A percentile compares a stretch with the other conserved stretches of the same genome.
Evolutionary conservation across 2,329 filamentous ascomycete genomes (phyloP).

Genomic region (Exophiala oligosperma): DNA sequence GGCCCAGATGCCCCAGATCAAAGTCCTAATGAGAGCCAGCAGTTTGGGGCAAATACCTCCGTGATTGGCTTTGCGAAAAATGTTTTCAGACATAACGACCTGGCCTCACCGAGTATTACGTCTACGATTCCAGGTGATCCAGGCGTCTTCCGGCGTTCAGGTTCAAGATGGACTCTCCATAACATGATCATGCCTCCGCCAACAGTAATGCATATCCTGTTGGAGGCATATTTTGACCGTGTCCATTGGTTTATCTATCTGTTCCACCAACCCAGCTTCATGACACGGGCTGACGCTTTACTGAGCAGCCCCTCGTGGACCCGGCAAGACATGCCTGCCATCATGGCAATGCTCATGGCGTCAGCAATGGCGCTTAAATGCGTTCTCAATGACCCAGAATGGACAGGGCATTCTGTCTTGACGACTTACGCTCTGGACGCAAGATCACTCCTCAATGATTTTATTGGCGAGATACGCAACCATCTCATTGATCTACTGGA

Average conservation of each 20-base stretch:
- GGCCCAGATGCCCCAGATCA: not conserved
- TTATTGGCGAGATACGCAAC: constrained; percentile 26
- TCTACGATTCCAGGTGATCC: constrained; percentile 25
- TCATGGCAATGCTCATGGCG: constrained; percentile 22
- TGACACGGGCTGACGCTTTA: constrained; percentile 14
- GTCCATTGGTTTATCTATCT: constrained; percentile 29
- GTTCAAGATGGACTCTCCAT: constrained; percentile 22
- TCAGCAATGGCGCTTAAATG: constrained; percentile 26
- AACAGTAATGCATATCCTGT: constrained; percentile 18
- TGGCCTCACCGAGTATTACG: constrained; percentile 23
- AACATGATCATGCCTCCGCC: constrained; percentile 22
- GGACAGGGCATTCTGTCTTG: constrained; percentile 21
- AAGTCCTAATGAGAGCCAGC: constrained; percentile 17
- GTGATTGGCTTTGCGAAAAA: constrained; percentile 28
- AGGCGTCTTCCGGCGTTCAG: constrained; percentile 9
- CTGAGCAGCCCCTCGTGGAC: constrained; percentile 18
- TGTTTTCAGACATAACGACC: constrained; percentile 20
- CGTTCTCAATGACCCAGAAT: constrained; percentile 21
- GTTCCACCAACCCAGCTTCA: constrained; percentile 22
- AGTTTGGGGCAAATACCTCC: constrained; percentile 25
- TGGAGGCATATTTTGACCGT: constrained; percentile 28
- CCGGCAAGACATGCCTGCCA: constrained; percentile 21
- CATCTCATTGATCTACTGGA: constrained; percentile 25
- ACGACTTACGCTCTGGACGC: constrained; percentile 2
- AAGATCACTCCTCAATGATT: constrained; percentile 5